Evolutionary conservation across 352 stramenopile genomes (phyloP).

Genomic region (Phytophthora foliorum): DNA sequence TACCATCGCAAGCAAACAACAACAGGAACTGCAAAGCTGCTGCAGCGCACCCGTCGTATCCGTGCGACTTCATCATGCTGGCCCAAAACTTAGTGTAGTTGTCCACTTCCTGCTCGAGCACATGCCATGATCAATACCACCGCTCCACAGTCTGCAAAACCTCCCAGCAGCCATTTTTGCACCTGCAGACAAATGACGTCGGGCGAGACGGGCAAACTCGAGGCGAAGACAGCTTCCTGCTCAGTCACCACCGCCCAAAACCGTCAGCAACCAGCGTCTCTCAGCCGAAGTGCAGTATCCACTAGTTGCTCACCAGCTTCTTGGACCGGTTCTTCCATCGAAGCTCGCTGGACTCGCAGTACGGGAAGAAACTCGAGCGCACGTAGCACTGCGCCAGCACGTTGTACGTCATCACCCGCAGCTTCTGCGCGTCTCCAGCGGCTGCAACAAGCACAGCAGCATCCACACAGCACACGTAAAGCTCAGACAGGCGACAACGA

Average conservation of each 20-base stretch:
- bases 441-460: conserved; percentile 4
- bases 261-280: conserved; percentile 10
- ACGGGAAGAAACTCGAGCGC: conserved; percentile 82
- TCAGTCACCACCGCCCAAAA: not conserved
- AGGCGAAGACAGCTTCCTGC: conserved; percentile 66
- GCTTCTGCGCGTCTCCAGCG: conserved; percentile 36
- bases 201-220: conserved; percentile 63
- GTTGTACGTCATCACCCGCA: conserved; percentile 91
- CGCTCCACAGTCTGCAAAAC: not conserved
- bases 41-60: conserved; percentile 66
- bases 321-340: conserved; percentile 82
- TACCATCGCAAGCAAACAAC: not conserved
- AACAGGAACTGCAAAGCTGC: too few species aligned
- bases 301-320: conserved; percentile 50
- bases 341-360: conserved; percentile 68
- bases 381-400: conserved; percentile 88
- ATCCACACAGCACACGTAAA: not conserved
- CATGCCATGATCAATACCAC: not conserved
- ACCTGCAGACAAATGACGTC: conserved; percentile 87
- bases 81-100: conserved; percentile 82
- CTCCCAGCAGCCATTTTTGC: not conserved
- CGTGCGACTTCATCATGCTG: conserved; percentile 58
- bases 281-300: too few species aligned
- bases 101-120: conserved; percentile 73
- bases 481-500: conserved; percentile 6